phyloP scores from a whole-genome alignment of 2,329 filamentous ascomycete genomes.

The Tolypocladium paradoxum region DNA sequence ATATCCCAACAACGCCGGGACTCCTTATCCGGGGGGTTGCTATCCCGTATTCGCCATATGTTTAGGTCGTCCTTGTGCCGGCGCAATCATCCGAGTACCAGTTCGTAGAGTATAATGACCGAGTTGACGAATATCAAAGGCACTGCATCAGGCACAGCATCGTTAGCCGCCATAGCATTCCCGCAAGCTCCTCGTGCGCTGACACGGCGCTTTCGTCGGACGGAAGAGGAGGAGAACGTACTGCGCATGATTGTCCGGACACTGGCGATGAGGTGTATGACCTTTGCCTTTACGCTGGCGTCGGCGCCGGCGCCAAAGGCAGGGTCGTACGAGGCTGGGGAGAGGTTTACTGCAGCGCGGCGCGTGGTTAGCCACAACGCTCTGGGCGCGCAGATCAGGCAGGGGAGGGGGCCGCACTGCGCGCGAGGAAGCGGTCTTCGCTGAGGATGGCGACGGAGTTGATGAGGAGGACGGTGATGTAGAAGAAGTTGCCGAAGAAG shows the following conservation, averaged over 20 bases:
- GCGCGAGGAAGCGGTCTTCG: slow-evolving; percentile 84
- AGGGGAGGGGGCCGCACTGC: slow-evolving; percentile 37
- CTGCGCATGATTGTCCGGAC: slow-evolving; percentile 88
- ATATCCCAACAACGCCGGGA: neutral
- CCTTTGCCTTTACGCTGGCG: slow-evolving; percentile 72
- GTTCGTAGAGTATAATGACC: slow-evolving; percentile 72
- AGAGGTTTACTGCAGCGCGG: slow-evolving; percentile 77
- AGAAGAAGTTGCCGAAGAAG: slow-evolving; percentile 62
- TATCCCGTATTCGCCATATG: neutral
- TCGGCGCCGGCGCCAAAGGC: slow-evolving; percentile 66
- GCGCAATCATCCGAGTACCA: slow-evolving; percentile 54
- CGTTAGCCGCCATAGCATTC: neutral
- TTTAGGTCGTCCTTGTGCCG: neutral
- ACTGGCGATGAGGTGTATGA: slow-evolving; percentile 82
- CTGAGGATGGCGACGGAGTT: slow-evolving; percentile 91
- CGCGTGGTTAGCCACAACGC: too few species aligned
- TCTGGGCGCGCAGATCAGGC: too few species aligned
- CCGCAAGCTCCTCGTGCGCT: neutral
- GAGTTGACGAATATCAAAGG: slow-evolving; percentile 77
- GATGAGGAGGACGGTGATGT: slow-evolving; percentile 73
- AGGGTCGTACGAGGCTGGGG: slow-evolving; percentile 56
- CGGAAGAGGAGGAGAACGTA: slow-evolving; percentile 25
- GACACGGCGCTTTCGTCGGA: neutral
- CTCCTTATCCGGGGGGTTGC: neutral
- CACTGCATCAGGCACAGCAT: slow-evolving; percentile 37